Conservation (phyloP, 805 yeast genomes). For the Ogataea glucozyma region DNA sequence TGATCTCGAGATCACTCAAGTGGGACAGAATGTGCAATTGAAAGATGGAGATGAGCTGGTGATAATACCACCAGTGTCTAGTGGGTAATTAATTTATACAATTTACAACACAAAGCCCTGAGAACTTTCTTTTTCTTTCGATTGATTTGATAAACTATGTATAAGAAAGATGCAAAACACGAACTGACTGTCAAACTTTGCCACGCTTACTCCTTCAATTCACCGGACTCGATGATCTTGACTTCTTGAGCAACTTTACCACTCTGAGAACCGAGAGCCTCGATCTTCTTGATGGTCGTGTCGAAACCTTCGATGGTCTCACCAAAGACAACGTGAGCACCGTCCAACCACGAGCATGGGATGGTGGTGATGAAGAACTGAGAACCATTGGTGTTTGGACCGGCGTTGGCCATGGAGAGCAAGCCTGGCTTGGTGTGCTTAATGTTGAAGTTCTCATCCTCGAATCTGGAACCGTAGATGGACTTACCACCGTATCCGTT, state of each 20-base stretch:
- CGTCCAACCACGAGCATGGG: constrained; percentile 85
- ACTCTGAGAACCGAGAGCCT: constrained; percentile 54
- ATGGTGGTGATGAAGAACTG: constrained; percentile 96
- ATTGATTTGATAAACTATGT: too few relatives aligned
- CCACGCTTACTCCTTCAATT: constrained; percentile 39
- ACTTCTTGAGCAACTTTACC: constrained; percentile 51
- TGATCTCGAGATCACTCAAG: background rate
- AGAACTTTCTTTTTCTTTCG: background rate
- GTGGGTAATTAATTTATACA: constrained; percentile 23
- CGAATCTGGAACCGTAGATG: constrained; percentile 75
- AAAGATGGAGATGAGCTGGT: constrained; percentile 25
- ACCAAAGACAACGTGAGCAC: constrained; percentile 94
- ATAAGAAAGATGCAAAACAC: background rate
- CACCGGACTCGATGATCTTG: constrained; percentile 58
- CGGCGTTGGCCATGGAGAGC: constrained; percentile 97
- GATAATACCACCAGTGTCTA: constrained; percentile 35
- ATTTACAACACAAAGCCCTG: background rate
- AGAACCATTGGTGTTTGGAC: constrained; percentile 97
- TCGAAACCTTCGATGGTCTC: constrained; percentile 86
- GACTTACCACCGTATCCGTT: constrained; percentile 93
- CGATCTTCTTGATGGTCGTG: constrained; percentile 80
- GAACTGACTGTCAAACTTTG: too few relatives aligned
- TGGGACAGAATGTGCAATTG: constrained; percentile 15
- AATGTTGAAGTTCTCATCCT: constrained; percentile 73
- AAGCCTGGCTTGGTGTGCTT: constrained; percentile 78